phyloP scores from a whole-genome alignment of 345 rosid species.

The Melaleuca quinquenervia region DNA sequence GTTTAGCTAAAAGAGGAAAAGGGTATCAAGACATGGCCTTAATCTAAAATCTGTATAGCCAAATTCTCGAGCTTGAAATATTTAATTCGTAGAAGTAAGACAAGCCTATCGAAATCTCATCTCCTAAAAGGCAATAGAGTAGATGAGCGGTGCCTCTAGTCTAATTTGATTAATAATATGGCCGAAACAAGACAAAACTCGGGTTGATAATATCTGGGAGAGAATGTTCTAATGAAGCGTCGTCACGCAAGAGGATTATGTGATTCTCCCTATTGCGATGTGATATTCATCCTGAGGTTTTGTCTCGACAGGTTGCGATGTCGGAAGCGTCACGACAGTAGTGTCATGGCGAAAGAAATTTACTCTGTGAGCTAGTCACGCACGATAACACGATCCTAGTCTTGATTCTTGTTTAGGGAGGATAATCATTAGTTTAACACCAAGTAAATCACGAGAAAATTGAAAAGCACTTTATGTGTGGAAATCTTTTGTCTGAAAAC shows the following conservation, averaged over 20 bases:
- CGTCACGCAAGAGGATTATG: not conserved
- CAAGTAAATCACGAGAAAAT: not conserved
- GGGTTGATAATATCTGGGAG: not conserved
- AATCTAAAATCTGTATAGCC: not conserved
- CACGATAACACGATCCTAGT: not conserved
- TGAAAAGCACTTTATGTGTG: not conserved
- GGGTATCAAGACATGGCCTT: not conserved
- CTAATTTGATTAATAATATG: not conserved
- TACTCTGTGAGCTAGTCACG: not conserved
- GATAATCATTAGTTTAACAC: not conserved
- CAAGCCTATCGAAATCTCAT: not conserved
- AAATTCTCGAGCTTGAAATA: rapidly evolving
- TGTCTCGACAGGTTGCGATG: rapidly evolving
- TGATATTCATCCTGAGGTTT: not conserved
- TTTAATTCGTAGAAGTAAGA: not conserved
- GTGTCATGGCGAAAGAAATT: not conserved
- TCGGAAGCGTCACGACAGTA: not conserved
- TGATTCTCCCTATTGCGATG: not conserved
- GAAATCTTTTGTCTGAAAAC: not conserved
- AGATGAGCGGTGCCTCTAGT: not conserved
- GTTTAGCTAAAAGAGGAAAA: not conserved
- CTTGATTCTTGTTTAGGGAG: not conserved
- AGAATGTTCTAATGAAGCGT: not conserved
- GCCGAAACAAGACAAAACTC: not conserved
- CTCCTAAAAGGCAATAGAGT: not conserved